Evolutionary conservation across 768 basidiomycete species (phyloP), one percentile per base, ranked within the genome.

Genomic region (Ephemerocybe angulata): DNA sequence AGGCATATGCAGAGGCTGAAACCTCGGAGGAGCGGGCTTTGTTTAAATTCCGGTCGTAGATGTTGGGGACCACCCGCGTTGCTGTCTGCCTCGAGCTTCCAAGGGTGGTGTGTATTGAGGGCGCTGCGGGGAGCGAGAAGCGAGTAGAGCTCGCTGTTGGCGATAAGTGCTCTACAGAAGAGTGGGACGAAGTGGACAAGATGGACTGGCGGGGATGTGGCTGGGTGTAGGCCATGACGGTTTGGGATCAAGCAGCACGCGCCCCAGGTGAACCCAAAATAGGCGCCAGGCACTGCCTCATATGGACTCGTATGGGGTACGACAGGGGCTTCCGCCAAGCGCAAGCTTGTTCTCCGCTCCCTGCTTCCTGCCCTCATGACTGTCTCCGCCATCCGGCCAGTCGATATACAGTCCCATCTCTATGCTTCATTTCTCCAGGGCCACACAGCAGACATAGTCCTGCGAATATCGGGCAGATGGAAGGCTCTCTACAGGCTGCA

Each of bases 11-110:
- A 2, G 87, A 80, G 4, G 85, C 77, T 15, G 90, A 88, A 50
- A 96, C 91, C 67, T 98, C 96, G 24, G 86, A 72, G 12, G 83
- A 79, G 40, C 90, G 84, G 2, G 90, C 86, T 77, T 94, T 96
- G 77, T 90, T 93, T 61, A 97, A 77, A 46, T 81, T 85, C 55
- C 94, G 80, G 64, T 98, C 96, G 71, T 96, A 92, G 58, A 98
- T 93, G 60, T 81, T 89, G 2, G 88, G 57, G 2, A 57, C 38
- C n/a, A 57, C 86, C 5, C 88, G 82, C 24, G 69, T 68, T 19
- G 63, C 60, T 1, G 72, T 62, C 27, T 79, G 70, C 25, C 76
- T 76, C 29, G 60, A 62, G 21, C 67, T 62, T 17, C 70, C 64
- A 22, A 72, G 62, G 12, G 76, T 66, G 35, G 79, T 75, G 63